Percentiles rank a stretch among this genome's conserved stretches.
Evolutionary conservation across 768 basidiomycete genomes (phyloP).

Genomic region (Tricholomella constricta): DNA sequence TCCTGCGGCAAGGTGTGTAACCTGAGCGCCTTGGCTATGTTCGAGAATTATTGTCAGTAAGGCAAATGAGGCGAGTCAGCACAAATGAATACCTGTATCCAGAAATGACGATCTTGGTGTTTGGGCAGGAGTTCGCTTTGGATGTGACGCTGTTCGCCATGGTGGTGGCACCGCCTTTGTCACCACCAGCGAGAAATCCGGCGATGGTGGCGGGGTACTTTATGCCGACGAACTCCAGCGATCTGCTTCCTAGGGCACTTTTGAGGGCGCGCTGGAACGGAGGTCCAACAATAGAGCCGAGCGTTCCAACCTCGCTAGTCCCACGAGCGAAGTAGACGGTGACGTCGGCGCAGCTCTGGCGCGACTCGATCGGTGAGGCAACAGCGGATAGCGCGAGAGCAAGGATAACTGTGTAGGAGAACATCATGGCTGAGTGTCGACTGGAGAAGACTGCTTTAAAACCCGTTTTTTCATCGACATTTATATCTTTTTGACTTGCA

Average conservation of each 20-base stretch:
- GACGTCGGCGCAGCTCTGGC: constrained; percentile 32
- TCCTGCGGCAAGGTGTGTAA: constrained; percentile 37
- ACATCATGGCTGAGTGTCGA: constrained; percentile 20
- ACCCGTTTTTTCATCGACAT: no score
- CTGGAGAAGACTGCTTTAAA: no score
- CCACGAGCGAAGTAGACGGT: constrained; percentile 41
- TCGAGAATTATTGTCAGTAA: background rate
- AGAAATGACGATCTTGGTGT: constrained; percentile 35
- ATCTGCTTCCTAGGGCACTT: constrained; percentile 26
- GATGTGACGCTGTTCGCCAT: constrained; percentile 36
- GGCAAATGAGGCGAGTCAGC: background rate
- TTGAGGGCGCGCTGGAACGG: constrained; percentile 34
- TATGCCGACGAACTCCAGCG: constrained; percentile 38
- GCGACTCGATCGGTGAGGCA: constrained; percentile 20
- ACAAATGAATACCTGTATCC: constrained; percentile 31
- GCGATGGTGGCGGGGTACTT: constrained; percentile 35
- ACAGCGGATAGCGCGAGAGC: constrained; percentile 21
- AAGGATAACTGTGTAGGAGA: constrained; percentile 14
- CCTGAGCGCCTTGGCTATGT: constrained; percentile 33
- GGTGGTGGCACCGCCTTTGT: constrained; percentile 32
- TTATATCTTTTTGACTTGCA: no score
- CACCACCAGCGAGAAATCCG: constrained; percentile 41
- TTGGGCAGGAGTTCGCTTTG: constrained; percentile 29
- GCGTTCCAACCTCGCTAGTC: constrained; percentile 32
- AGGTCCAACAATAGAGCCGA: constrained; percentile 40